phyloP scores from a whole-genome alignment of 2,329 filamentous ascomycete species.

The Colletotrichum sp. region DNA sequence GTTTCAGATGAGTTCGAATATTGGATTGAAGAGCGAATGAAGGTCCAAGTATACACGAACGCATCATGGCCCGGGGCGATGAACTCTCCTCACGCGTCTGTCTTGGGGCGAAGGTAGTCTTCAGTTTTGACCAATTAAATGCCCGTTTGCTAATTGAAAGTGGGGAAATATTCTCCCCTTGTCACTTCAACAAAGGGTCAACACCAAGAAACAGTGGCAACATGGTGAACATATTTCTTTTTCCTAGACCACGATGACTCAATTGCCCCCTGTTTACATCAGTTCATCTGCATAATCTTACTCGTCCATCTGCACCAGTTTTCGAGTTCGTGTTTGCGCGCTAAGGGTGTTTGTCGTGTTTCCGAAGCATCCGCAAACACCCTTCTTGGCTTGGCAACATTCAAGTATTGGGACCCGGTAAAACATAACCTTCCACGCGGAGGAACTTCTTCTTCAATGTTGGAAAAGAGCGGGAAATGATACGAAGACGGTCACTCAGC shows the following conservation, averaged over 20 bases:
- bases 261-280: neutral
- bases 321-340: neutral
- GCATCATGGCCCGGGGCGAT: neutral
- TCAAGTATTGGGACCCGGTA: neutral
- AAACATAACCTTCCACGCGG: neutral
- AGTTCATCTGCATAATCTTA: neutral
- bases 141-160: neutral
- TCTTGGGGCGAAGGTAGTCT: fast-evolving
- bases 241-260: neutral
- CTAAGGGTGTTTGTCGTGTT: neutral
- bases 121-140: neutral
- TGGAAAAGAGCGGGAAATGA: fast-evolving
- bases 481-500: neutral
- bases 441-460: fast-evolving
- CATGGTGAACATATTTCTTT: neutral
- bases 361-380: neutral
- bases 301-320: neutral
- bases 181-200: neutral
- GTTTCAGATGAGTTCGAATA: neutral
- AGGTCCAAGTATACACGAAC: neutral
- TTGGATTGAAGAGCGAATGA: neutral
- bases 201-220: neutral
- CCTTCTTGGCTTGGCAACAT: neutral
- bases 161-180: neutral
- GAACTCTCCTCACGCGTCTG: neutral